Conservation (phyloP, 2,329 filamentous ascomycete species). For the Botryotinia calthae region DNA sequence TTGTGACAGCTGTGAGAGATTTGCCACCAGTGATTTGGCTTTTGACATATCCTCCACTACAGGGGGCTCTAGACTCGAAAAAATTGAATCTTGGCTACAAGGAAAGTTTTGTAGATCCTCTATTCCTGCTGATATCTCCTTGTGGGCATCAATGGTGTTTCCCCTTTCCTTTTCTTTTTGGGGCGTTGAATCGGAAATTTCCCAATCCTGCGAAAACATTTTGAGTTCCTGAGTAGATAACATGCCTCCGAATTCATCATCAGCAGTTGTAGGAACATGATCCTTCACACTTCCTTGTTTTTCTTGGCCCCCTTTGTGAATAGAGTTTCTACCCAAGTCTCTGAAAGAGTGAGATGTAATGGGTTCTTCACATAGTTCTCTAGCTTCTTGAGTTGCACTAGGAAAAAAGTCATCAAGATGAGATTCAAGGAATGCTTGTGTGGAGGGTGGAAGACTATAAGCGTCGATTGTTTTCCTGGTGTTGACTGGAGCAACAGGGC, state of each 20-base stretch:
- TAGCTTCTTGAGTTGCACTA: constrained; percentile 54
- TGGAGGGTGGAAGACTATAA: constrained; percentile 42
- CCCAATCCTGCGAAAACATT: constrained; percentile 49
- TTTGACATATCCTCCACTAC: neutral
- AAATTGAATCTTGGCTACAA: neutral
- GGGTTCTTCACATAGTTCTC: constrained; percentile 48
- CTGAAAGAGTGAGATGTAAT: neutral
- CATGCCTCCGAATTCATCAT: constrained; percentile 26
- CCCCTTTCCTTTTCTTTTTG: neutral
- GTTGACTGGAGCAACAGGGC: neutral
- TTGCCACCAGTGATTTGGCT: neutral
- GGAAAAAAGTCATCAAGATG: constrained; percentile 55
- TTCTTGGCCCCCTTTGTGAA: neutral
- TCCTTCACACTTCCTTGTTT: neutral
- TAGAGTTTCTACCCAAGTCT: neutral
- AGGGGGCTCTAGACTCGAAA: neutral
- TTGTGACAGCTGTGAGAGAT: neutral
- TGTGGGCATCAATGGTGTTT: neutral
- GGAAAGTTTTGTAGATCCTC: neutral
- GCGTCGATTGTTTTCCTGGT: neutral
- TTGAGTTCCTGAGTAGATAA: constrained; percentile 47
- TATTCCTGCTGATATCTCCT: neutral
- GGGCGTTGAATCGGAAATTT: constrained; percentile 35
- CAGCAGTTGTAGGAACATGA: neutral
- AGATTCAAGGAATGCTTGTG: constrained; percentile 51